Evolutionary conservation across 345 rosid genomes (phyloP).

Genomic region (Triadica sebifera): DNA sequence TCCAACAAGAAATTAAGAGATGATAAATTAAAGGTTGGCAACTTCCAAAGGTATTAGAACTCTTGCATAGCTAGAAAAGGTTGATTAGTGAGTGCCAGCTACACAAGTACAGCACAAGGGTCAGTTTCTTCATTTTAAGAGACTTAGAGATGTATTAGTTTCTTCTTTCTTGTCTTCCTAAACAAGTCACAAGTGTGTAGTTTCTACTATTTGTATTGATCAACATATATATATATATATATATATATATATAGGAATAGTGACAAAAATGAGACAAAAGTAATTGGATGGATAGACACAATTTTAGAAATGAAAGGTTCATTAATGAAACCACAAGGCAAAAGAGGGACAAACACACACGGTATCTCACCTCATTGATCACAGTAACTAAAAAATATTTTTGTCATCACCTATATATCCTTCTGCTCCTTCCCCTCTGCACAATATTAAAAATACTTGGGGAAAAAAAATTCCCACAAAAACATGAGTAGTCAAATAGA

Average conservation of each 20-base stretch:
- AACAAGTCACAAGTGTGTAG: conserved; percentile 9
- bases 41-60: no score
- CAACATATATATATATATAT: neutral
- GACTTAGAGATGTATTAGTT: neutral
- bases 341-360: conserved; percentile 28
- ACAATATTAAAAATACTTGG: conserved; percentile 3
- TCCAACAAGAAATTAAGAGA: no score
- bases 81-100: no score
- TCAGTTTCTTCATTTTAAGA: neutral
- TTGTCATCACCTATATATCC: conserved; percentile 15
- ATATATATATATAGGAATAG: no score
- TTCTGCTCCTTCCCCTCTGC: neutral
- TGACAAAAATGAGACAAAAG: conserved; percentile 13
- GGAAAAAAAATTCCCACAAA: neutral
- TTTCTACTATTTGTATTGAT: neutral
- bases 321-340: conserved; percentile 33
- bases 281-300: neutral
- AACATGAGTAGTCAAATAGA: conserved; percentile 13
- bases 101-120: neutral
- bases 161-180: neutral
- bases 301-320: conserved; percentile 12
- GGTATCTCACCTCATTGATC: conserved; percentile 19
- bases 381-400: neutral
- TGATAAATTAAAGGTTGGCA: no score
- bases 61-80: no score